Evolutionary conservation across 2,329 filamentous ascomycete genomes (phyloP).

Genomic region (Drechslera avenae): DNA sequence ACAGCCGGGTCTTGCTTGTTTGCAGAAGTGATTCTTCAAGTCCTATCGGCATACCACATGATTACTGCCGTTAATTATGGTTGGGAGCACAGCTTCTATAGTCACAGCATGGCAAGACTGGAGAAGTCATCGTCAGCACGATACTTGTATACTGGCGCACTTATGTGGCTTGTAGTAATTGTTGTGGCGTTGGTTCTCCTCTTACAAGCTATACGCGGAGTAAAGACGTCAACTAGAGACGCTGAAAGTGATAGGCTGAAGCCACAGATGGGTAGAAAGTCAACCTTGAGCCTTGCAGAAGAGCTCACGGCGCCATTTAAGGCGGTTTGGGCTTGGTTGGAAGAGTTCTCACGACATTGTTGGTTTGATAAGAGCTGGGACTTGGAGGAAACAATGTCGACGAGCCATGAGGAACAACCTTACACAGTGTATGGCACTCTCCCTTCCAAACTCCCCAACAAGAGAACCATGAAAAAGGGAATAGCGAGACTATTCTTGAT

Average conservation of each 20-base stretch:
- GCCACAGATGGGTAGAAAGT: not conserved
- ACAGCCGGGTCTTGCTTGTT: constrained; percentile 24
- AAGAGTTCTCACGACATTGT: constrained; percentile 9
- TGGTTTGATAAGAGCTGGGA: constrained; percentile 10
- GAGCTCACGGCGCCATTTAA: constrained; percentile 7
- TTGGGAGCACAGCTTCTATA: constrained; percentile 36
- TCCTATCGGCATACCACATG: constrained; percentile 28
- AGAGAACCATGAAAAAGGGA: constrained; percentile 4
- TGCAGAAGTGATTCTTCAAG: constrained; percentile 36
- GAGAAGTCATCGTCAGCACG: constrained; percentile 22
- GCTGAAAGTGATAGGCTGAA: not conserved
- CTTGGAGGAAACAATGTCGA: constrained; percentile 13
- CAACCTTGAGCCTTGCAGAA: not conserved
- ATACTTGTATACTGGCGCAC: constrained; percentile 39
- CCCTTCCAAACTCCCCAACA: not conserved
- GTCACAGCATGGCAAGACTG: constrained; percentile 14
- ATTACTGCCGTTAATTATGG: constrained; percentile 37
- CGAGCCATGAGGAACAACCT: not conserved
- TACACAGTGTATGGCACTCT: constrained; percentile 11
- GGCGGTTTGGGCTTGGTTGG: constrained; percentile 3
- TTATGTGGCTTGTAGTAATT: constrained; percentile 32
- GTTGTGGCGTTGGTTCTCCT: constrained; percentile 8
- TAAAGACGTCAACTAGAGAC: not conserved
- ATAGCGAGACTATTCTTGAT: constrained; percentile 15
- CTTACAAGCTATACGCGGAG: constrained; percentile 6